Evolutionary conservation across 2,329 filamentous ascomycete species (phyloP), one percentile per base, ranked within the genome.

Genomic region (Diaporthe velutina): DNA sequence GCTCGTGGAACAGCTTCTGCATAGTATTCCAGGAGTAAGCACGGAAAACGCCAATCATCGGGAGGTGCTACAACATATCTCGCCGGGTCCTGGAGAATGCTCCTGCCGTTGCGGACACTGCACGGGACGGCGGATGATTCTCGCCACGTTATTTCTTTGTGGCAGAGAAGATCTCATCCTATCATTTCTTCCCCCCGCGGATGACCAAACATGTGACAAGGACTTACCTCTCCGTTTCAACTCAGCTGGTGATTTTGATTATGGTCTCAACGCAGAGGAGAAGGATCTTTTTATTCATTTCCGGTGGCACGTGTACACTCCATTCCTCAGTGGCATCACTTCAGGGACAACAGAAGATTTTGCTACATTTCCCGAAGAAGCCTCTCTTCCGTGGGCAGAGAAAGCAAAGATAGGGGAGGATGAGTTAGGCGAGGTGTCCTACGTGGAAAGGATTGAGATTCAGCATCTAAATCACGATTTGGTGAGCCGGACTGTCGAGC

Each of bases 71-170:
- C 6, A 28, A 2, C 2, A 22, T 3, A 40, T 67, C 13, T 52
- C 12, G 4, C 45, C 45, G 2, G 2, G 1, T 3, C 45, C 8
- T 0, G 13, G 33, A 1, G 1, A 3, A 1, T 67, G 45, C 13
- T 25, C 9, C 13, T 67, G 64, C 22, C 3, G 13, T 3, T 1
- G 0, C 4, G 2, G 3, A 8, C 4, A 42, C 4, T 72, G 70
- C 22, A 45, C 25, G n/a, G 70, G 70, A 22, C 2, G 33, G 12
- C 55, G 70, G 3, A 66, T 72, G 70, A 54, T 55, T n/a, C 12
- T 66, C 10, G 42, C 70, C 1, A 45, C 25, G 25, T 19, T 72
- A 9, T 4, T 72, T 25, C 35, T 72, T 4, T 60, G 58, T 30
- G 33, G 45, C 33, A 64, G 17, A 55, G 70, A 72, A 42, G 8